Conservation (phyloP, 31 red algal genomes). For the Endocladia muricata region DNA sequence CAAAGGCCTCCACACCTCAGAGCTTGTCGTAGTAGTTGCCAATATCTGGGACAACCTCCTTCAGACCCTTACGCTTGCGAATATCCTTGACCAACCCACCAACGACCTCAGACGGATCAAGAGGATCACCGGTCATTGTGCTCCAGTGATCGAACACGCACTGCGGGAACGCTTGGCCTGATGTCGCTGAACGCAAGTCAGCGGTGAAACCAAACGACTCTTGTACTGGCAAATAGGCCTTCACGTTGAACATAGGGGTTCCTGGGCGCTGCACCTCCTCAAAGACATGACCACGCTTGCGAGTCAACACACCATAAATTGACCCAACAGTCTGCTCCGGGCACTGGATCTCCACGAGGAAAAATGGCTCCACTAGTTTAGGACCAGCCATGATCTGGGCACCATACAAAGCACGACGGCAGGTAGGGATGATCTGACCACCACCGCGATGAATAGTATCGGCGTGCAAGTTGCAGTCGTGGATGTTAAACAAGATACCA, state of each 20-base stretch:
- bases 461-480: constrained; percentile 91
- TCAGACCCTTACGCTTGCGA: constrained; percentile 93
- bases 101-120: constrained; percentile 60
- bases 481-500: constrained; percentile 87
- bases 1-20: constrained; percentile 41
- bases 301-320: constrained; percentile 96
- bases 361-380: constrained; percentile 90
- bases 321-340: constrained; percentile 88
- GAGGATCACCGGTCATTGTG: constrained; percentile 80
- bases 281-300: constrained; percentile 96
- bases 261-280: constrained; percentile 94
- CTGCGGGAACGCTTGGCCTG: constrained; percentile 98
- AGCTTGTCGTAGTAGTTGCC: constrained; percentile 96
- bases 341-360: constrained; percentile 93
- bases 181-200: constrained; percentile 89
- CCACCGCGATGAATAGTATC: constrained; percentile 99
- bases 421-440: constrained; percentile 99
- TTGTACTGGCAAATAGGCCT: constrained; percentile 94
- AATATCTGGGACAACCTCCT: constrained; percentile 86
- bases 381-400: constrained; percentile 87
- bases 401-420: constrained; percentile 84
- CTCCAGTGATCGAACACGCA: constrained; percentile 99
- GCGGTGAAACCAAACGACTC: constrained; percentile 99
- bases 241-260: constrained; percentile 97
- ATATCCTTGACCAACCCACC: constrained; percentile 71